Evolutionary conservation across 2,329 filamentous ascomycete genomes (phyloP), one percentile per base, ranked within the genome.

Genomic region (Setomelanomma holmii): DNA sequence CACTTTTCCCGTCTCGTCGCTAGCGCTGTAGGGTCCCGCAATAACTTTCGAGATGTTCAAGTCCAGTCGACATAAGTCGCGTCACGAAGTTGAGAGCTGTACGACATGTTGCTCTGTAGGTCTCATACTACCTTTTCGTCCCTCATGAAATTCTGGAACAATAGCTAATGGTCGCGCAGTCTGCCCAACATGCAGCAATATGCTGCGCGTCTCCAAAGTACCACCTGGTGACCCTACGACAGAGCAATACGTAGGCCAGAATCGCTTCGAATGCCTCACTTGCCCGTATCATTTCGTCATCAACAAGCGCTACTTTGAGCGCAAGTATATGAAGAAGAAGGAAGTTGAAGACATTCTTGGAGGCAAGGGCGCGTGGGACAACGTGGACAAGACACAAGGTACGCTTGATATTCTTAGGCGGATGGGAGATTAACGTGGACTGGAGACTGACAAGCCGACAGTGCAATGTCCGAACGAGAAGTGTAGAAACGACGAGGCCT

Each of bases 261-360:
- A 97, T 80, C 89, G 92, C 51, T 91, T 98, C 76, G 91, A 96
- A 77, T 99, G 95, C 79, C 90, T 91, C 52, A 96, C 92, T 51
- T 99, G 95, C 67, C 93, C 95, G 4, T 99, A 96, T 80, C 88
- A 96, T 74, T 92, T 91, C 76, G 80, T 89, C 51, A 88, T 98
- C 68, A 87, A 88, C 61, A 84, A 88, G 67, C 86, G 87, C 55
- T 89, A 91, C 76, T 96, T 86, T 78, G 92, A 96, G 69, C 89
- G 90, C 64, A 89, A 89, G 61, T 74, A 75, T 23, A 92, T 95
- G 82, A 88, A 89, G 77, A 86, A 89, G 72, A 93, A 95, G 76
- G 90, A 96, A 72, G 87, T 89, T 63, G 93, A 96, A 64, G 93
- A 89, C 63, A 90, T 98, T 43, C 88, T 98, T 68, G 95, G 95